Conservation (phyloP, 139 green algal species). For the Chlorella sp. region DNA sequence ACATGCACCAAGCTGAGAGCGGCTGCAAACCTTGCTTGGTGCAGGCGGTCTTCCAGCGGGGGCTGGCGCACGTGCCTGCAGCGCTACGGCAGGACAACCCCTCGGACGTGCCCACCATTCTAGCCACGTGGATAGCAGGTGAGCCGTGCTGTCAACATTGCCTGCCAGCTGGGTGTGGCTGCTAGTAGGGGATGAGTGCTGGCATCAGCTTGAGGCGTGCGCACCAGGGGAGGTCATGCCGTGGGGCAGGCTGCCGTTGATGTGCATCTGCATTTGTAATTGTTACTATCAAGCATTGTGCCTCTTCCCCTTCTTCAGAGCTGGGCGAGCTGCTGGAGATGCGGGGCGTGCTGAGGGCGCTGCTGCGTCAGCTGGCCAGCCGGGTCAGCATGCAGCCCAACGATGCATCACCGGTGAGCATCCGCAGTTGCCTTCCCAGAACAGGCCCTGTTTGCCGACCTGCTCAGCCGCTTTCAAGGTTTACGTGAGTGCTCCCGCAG, state of each 20-base stretch:
- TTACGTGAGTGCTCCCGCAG: not conserved
- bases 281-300: not conserved
- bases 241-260: not conserved
- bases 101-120: constrained; percentile 17
- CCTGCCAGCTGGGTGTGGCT: too few relatives aligned
- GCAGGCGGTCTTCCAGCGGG: constrained; percentile 36
- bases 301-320: not conserved
- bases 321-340: constrained; percentile 28
- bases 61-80: constrained; percentile 32
- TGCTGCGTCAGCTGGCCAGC: constrained; percentile 30
- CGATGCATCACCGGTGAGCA: constrained; percentile 15
- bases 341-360: constrained; percentile 8
- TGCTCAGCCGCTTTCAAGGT: not conserved
- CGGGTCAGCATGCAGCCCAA: not conserved
- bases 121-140: constrained; percentile 25
- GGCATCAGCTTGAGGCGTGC: too few relatives aligned
- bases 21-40: too few relatives aligned
- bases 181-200: too few relatives aligned
- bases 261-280: not conserved
- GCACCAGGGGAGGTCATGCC: too few relatives aligned
- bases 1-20: too few relatives aligned
- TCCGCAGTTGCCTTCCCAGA: not conserved
- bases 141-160: too few relatives aligned
- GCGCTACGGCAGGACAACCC: constrained; percentile 36
- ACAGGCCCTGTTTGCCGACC: too few relatives aligned